These are phyloP conservation scores for Thraustotheca clavata DNA, from an alignment of 352 stramenopile species.

Conservation along the genomic window DNA sequence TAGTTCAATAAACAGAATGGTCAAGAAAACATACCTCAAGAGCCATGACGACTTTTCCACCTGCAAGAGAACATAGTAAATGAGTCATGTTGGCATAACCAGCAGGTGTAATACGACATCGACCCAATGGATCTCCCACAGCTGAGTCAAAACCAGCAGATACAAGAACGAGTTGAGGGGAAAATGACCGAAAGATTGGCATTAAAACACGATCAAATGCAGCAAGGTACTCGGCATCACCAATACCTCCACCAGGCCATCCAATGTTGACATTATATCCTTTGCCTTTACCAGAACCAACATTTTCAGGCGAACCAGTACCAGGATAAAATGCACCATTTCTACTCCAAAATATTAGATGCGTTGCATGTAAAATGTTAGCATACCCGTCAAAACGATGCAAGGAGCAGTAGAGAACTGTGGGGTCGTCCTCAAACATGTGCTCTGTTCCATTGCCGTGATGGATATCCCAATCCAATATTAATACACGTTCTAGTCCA, in stretches of 20 bases:
- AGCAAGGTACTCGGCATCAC: slow-evolving; percentile 54
- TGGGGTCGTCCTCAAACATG: slow-evolving; percentile 60
- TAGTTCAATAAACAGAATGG: background rate
- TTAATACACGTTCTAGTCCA: slow-evolving; percentile 38
- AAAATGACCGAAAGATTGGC: slow-evolving; percentile 80
- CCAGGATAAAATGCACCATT: slow-evolving; percentile 61
- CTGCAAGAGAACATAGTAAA: slow-evolving; percentile 33
- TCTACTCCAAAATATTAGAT: slow-evolving; percentile 29
- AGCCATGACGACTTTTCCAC: slow-evolving; percentile 42
- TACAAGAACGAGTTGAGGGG: slow-evolving; percentile 91
- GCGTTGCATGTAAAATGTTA: background rate
- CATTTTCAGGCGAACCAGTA: slow-evolving; percentile 35
- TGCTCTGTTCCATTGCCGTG: slow-evolving; percentile 84
- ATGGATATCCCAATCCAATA: slow-evolving; percentile 88
- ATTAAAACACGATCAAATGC: slow-evolving; percentile 69
- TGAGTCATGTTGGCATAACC: slow-evolving; percentile 50
- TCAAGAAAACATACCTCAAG: slow-evolving; percentile 38
- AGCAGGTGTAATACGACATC: slow-evolving; percentile 51
- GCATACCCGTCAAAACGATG: slow-evolving; percentile 27
- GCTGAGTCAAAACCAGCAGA: slow-evolving; percentile 94
- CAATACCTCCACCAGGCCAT: slow-evolving; percentile 31
- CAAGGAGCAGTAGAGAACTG: slow-evolving; percentile 58
- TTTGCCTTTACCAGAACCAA: slow-evolving; percentile 33
- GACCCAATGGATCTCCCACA: slow-evolving; percentile 85
- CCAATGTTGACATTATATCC: slow-evolving; percentile 65